Percentiles rank a stretch among this genome's conserved stretches.
These are phyloP conservation scores for Podospora sp. DNA, from an alignment of 495 filamentous ascomycete species.

Conservation along the genomic window DNA sequence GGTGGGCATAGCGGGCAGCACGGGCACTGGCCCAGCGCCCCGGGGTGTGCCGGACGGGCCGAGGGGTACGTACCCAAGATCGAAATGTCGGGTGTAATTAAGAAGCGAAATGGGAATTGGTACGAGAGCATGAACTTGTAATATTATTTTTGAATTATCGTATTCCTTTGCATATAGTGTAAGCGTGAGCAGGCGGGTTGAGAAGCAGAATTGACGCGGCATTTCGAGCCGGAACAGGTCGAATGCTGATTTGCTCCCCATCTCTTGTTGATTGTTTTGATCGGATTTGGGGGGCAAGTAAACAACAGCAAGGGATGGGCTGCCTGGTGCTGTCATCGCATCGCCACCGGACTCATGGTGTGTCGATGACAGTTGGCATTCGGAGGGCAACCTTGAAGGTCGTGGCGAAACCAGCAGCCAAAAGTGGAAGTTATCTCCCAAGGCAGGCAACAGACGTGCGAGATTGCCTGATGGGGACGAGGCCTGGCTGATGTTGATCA, in stretches of 20 bases:
- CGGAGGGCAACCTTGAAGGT: background rate
- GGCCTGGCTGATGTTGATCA: constrained; percentile 8
- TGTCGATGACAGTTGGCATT: constrained; percentile 14
- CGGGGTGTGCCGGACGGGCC: constrained; percentile 3
- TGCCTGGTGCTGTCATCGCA: background rate
- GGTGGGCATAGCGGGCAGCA: background rate
- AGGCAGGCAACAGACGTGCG: background rate
- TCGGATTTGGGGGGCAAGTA: constrained; percentile 6
- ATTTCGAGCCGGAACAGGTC: background rate
- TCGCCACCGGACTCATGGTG: background rate
- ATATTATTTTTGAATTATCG: constrained; percentile 21
- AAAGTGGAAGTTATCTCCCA: background rate
- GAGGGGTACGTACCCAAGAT: constrained; percentile 1
- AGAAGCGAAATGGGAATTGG: background rate
- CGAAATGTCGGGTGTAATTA: constrained; percentile 7
- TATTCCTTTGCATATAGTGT: background rate
- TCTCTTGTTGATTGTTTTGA: constrained; percentile 10
- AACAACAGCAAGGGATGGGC: constrained; percentile 1
- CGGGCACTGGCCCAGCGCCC: constrained; percentile 4
- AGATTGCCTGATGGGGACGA: background rate
- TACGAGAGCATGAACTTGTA: constrained; percentile 27
- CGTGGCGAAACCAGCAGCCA: constrained; percentile 13
- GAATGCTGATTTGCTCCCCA: background rate
- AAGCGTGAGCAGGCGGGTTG: background rate
- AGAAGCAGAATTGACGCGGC: constrained; percentile 8